These are phyloP conservation scores for Cladosporium sp. DNA, from an alignment of 2,329 filamentous ascomycete species.

Conservation along the genomic window DNA sequence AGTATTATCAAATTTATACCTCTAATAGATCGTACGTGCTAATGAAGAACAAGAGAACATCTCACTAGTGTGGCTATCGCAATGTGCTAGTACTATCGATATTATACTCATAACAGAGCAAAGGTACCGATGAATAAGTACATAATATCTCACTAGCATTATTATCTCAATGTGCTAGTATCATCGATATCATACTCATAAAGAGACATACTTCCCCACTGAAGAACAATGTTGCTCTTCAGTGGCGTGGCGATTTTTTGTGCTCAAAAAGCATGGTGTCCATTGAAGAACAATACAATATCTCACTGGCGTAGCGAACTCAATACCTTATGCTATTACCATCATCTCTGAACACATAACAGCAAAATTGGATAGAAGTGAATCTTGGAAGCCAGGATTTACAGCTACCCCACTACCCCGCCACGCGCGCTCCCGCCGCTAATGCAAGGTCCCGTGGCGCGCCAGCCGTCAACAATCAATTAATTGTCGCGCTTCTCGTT, in stretches of 20 bases:
- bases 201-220: background rate
- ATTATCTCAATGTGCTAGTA: background rate
- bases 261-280: background rate
- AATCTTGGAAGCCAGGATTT: background rate
- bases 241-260: background rate
- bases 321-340: background rate
- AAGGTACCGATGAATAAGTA: background rate
- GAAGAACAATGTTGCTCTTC: background rate
- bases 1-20: background rate
- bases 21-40: background rate
- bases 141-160: background rate
- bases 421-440: slow-evolving; percentile 4
- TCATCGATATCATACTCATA: background rate
- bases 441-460: slow-evolving; percentile 14
- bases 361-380: background rate
- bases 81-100: background rate
- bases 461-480: slow-evolving; percentile 9
- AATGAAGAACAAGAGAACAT: background rate
- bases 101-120: background rate
- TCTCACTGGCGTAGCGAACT: background rate
- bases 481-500: background rate
- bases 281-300: background rate
- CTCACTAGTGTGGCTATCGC: background rate
- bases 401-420: background rate
- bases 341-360: background rate